Evolutionary conservation across 1,284 basidiomycete species (phyloP).

Genomic region (Melampsora larici-populina): DNA sequence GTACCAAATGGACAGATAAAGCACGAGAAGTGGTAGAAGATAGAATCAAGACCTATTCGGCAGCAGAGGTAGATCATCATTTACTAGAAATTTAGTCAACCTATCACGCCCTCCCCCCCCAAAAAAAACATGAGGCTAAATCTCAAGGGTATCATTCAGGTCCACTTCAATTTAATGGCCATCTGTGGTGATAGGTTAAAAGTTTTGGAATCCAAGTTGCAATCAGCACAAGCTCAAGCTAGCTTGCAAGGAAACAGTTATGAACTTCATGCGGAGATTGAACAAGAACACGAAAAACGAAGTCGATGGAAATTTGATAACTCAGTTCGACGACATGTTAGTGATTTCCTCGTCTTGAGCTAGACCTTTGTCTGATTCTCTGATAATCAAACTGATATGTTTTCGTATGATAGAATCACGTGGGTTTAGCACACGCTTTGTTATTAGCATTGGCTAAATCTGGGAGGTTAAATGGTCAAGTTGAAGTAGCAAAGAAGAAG

Average conservation of each 20-base stretch:
- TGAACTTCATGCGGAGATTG: conserved; percentile 57
- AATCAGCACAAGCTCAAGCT: conserved; percentile 60
- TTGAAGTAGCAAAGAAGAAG: conserved; percentile 52
- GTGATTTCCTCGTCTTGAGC: conserved; percentile 50
- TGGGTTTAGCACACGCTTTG: conserved; percentile 68
- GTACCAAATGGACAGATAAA: conserved; percentile 73
- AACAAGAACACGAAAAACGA: conserved; percentile 72
- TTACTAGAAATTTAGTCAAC: background rate
- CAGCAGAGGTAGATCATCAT: conserved; percentile 66
- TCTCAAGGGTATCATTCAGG: conserved; percentile 34
- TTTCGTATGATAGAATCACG: conserved; percentile 82
- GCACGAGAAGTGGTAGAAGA: conserved; percentile 80
- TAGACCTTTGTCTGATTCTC: conserved; percentile 20
- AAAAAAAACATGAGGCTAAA: background rate
- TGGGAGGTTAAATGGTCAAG: conserved; percentile 57
- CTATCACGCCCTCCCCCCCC: no score
- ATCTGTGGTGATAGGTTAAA: conserved; percentile 54
- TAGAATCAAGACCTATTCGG: conserved; percentile 80
- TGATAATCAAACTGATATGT: conserved; percentile 51
- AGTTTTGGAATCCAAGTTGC: conserved; percentile 21
- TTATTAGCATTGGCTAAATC: conserved; percentile 66
- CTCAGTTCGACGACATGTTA: conserved; percentile 56
- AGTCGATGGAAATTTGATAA: conserved; percentile 64
- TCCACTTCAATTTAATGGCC: conserved; percentile 86
- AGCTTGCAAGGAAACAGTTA: conserved; percentile 58